Evolutionary conservation across 192 early-diverging fungal genomes (phyloP).

Genomic region (Coemansia sp.): DNA sequence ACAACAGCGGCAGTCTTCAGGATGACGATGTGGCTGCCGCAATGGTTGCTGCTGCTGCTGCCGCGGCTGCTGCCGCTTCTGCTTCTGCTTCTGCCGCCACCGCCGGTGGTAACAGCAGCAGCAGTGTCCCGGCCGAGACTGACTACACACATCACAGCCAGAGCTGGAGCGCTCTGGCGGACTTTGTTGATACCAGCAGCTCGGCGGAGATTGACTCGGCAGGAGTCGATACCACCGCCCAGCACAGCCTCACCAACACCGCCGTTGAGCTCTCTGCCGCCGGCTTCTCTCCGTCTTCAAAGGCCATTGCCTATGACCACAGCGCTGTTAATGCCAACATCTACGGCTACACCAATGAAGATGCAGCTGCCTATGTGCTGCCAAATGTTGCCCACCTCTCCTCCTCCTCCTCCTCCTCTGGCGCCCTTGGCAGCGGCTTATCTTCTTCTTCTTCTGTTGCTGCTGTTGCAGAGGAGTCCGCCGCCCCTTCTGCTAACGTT

Average conservation of each 20-base stretch:
- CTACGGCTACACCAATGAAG: background rate
- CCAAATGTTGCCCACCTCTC: background rate
- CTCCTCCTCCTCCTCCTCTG: background rate
- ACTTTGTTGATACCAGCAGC: background rate
- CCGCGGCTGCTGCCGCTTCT: background rate
- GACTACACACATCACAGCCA: background rate
- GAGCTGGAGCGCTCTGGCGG: background rate
- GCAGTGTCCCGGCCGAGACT: background rate
- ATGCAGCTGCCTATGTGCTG: background rate
- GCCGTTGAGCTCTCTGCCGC: background rate
- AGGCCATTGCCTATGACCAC: background rate
- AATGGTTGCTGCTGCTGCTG: constrained; percentile 3
- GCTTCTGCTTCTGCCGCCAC: background rate
- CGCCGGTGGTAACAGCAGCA: background rate
- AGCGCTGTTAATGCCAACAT: background rate
- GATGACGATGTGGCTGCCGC: background rate
- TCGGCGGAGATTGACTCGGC: too few relatives aligned
- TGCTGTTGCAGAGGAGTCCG: background rate
- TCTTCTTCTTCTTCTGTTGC: background rate
- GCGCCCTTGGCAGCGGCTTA: too few relatives aligned
- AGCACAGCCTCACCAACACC: too few relatives aligned
- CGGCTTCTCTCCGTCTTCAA: background rate
- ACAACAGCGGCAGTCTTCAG: too few relatives aligned
- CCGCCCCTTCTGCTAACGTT: background rate
- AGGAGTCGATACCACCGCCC: too few relatives aligned